These are phyloP conservation scores for Aspergillus amoenus DNA, from an alignment of 2,329 filamentous ascomycete genomes.

Conservation along the genomic window DNA sequence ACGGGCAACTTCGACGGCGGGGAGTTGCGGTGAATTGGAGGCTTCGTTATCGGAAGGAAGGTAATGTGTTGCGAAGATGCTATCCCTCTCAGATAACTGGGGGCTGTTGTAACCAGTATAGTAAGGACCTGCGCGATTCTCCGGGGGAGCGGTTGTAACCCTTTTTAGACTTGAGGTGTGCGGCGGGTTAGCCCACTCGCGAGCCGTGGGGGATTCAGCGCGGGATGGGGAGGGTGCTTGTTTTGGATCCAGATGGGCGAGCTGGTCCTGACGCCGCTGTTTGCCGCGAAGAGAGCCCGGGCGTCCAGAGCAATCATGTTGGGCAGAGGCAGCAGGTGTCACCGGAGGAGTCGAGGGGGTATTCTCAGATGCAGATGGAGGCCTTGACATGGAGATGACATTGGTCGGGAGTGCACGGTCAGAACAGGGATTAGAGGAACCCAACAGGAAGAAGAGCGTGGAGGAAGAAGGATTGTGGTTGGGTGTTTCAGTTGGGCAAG, in stretches of 20 bases:
- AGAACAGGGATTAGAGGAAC: slow-evolving; percentile 16
- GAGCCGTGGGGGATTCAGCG: slow-evolving; percentile 38
- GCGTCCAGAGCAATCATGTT: slow-evolving; percentile 37
- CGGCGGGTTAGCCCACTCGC: slow-evolving; percentile 33
- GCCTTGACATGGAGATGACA: slow-evolving; percentile 53
- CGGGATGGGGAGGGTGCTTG: slow-evolving; percentile 32
- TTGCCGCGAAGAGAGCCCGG: slow-evolving; percentile 27
- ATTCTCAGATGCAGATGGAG: slow-evolving; percentile 44
- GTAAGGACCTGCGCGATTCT: slow-evolving; percentile 26
- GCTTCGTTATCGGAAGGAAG: slow-evolving; percentile 51
- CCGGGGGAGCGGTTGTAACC: slow-evolving; percentile 31
- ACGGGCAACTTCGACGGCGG: slow-evolving; percentile 28
- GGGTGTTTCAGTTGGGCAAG: slow-evolving; percentile 16
- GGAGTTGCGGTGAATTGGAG: slow-evolving; percentile 35
- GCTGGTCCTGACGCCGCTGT: slow-evolving; percentile 35
- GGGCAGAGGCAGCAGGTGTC: slow-evolving; percentile 44
- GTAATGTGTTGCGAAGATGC: slow-evolving; percentile 64
- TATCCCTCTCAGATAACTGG: slow-evolving; percentile 61
- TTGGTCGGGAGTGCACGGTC: slow-evolving; percentile 42
- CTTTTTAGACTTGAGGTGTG: slow-evolving; percentile 37
- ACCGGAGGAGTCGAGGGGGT: slow-evolving; percentile 44
- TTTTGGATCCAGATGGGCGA: slow-evolving; percentile 30
- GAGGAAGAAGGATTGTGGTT: slow-evolving; percentile 18
- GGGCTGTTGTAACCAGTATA: slow-evolving; percentile 42
- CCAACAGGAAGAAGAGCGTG: slow-evolving; percentile 16